Percentiles rank a stretch among this genome's conserved stretches.
Evolutionary conservation across 1,284 basidiomycete genomes (phyloP).

Genomic region (Ustilago cynodontis): DNA sequence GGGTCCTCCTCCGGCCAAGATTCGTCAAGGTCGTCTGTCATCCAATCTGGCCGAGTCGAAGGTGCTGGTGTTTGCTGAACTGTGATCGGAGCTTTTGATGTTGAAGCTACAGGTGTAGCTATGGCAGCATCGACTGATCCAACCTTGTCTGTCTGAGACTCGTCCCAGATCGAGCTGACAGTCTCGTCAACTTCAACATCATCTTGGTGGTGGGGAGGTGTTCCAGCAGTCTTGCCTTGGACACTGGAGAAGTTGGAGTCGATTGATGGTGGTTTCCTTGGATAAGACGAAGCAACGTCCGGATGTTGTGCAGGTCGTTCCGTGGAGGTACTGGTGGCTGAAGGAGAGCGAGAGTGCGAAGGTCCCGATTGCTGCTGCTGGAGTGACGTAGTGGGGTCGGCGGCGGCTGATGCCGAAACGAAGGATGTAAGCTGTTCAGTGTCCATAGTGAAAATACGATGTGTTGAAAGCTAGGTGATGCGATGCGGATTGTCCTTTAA

Average conservation of each 20-base stretch:
- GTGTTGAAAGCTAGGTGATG: too few species aligned
- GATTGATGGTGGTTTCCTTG: conserved; percentile 35
- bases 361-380: background rate
- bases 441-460: conserved; percentile 14
- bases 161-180: conserved; percentile 45
- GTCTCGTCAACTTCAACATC: conserved; percentile 15
- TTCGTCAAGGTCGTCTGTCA: conserved; percentile 55
- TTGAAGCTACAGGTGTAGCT: background rate
- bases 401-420: conserved; percentile 24
- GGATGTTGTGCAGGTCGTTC: conserved; percentile 17
- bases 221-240: conserved; percentile 49
- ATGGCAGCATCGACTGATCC: conserved; percentile 1
- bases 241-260: conserved; percentile 55
- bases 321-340: conserved; percentile 28
- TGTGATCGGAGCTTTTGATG: background rate
- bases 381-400: background rate
- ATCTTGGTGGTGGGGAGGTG: conserved; percentile 24
- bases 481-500: background rate
- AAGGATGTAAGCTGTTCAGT: conserved; percentile 24
- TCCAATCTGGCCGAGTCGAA: conserved; percentile 38
- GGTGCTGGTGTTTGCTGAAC: background rate
- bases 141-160: conserved; percentile 20
- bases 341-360: conserved; percentile 21
- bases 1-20: conserved; percentile 44
- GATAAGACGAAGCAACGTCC: conserved; percentile 13